Conservation (phyloP, 371 early-diverging fungal species). For the Mortierella sp. region DNA sequence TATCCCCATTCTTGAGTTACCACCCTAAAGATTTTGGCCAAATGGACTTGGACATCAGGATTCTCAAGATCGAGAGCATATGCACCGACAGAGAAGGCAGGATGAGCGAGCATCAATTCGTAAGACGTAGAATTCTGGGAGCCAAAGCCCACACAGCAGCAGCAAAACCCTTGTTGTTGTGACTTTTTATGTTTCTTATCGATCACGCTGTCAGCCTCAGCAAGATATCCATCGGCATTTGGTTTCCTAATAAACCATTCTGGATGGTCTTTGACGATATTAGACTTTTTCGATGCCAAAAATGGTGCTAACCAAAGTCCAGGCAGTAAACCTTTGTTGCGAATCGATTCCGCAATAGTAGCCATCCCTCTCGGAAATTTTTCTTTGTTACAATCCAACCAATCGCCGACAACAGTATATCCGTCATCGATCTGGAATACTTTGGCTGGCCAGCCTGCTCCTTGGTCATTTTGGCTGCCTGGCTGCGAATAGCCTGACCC, state of each 20-base stretch:
- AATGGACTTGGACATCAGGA: conserved; percentile 59
- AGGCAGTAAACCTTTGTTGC: conserved; percentile 60
- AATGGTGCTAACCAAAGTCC: conserved; percentile 76
- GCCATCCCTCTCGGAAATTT: conserved; percentile 70
- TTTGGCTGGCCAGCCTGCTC: conserved; percentile 61
- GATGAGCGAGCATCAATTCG: conserved; percentile 53
- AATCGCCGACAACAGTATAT: conserved; percentile 71
- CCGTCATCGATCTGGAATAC: conserved; percentile 76
- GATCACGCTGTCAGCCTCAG: background rate
- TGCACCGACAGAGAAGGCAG: conserved; percentile 59
- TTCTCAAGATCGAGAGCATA: conserved; percentile 69
- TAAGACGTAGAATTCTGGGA: conserved; percentile 60
- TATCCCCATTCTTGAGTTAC: conserved; percentile 69
- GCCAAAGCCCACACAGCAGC: conserved; percentile 20
- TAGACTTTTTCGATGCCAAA: conserved; percentile 62
- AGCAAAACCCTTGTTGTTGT: conserved; percentile 3
- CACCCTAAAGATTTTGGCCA: conserved; percentile 64
- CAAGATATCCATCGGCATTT: conserved; percentile 32
- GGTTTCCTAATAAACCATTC: conserved; percentile 66
- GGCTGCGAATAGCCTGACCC: conserved; percentile 20
- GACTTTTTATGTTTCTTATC: background rate
- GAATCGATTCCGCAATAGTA: conserved; percentile 58
- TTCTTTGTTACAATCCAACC: conserved; percentile 62
- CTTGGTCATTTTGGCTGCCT: background rate
- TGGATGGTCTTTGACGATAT: conserved; percentile 64